Conservation (phyloP, 768 basidiomycete genomes). For the Goffeauzyma gilvescens region DNA sequence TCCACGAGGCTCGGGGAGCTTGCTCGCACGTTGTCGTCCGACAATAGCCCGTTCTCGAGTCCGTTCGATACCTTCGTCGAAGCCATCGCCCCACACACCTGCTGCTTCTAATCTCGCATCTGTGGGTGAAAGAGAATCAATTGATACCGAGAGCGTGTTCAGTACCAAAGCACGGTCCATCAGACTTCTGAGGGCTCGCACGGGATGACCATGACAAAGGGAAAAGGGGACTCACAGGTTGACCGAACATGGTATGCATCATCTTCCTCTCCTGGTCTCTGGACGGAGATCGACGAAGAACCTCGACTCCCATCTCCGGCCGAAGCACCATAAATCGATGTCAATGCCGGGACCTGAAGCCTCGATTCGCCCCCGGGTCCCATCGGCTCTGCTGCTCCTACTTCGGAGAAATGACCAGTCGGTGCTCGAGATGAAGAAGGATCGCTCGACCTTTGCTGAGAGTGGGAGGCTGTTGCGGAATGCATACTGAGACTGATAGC, state of each 20-base stretch:
- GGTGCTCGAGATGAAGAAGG: no score
- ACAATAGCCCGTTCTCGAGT: constrained; percentile 44
- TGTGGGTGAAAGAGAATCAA: constrained; percentile 1
- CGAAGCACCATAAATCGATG: constrained; percentile 13
- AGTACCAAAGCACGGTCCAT: not conserved
- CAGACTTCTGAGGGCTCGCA: no score
- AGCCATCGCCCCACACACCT: constrained; percentile 90
- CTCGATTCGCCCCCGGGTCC: no score
- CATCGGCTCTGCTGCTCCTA: no score
- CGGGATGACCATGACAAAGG: not conserved
- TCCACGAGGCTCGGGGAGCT: constrained; percentile 30
- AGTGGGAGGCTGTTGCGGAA: no score
- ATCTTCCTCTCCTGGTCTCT: constrained; percentile 29
- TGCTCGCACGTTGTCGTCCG: constrained; percentile 29
- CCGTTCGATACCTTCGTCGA: constrained; percentile 80
- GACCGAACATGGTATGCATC: constrained; percentile 32
- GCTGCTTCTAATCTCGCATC: constrained; percentile 67
- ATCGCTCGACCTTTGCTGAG: no score
- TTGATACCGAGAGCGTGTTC: not conserved
- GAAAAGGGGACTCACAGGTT: constrained; percentile 22
- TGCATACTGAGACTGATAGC: no score
- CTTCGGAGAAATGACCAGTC: no score
- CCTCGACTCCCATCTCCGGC: constrained; percentile 32
- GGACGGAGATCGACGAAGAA: constrained; percentile 13
- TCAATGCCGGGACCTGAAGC: no score